Percentiles rank a stretch among this genome's conserved stretches.
phyloP scores from a whole-genome alignment of 179 eudicot species.

The Beta lomatogona region DNA sequence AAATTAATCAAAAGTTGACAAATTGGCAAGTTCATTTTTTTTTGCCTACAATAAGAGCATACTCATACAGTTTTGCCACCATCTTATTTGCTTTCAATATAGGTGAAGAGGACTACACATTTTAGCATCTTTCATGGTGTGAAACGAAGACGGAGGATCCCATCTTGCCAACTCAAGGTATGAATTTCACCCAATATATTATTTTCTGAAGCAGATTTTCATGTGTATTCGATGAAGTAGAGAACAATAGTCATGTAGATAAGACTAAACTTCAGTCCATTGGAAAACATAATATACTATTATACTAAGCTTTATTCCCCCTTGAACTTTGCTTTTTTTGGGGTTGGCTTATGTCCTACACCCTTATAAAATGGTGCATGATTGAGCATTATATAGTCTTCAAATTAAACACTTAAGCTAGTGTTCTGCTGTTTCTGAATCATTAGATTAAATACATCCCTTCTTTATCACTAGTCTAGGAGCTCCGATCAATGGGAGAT shows the following conservation, averaged over 20 bases:
- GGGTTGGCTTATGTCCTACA: slow-evolving; percentile 21
- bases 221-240: background rate
- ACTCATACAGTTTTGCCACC: background rate
- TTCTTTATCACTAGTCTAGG: slow-evolving; percentile 29
- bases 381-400: slow-evolving; percentile 1
- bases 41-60: background rate
- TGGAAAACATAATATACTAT: background rate
- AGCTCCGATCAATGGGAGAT: slow-evolving; percentile 25
- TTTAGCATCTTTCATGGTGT: background rate
- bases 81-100: background rate
- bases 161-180: slow-evolving; percentile 7
- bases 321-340: slow-evolving; percentile 11
- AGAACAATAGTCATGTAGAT: too few species aligned
- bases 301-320: background rate
- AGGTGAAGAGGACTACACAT: background rate
- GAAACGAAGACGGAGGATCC: background rate
- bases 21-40: background rate
- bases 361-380: slow-evolving; percentile 12
- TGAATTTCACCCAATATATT: background rate
- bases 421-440: slow-evolving; percentile 21
- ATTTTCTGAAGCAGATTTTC: background rate
- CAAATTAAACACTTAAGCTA: background rate
- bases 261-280: background rate
- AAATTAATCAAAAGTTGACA: background rate
- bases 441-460: slow-evolving; percentile 21